Percentiles rank a stretch among this genome's conserved stretches.
Conservation (phyloP, 2,329 filamentous ascomycete species). For the Calonectria crousiana region DNA sequence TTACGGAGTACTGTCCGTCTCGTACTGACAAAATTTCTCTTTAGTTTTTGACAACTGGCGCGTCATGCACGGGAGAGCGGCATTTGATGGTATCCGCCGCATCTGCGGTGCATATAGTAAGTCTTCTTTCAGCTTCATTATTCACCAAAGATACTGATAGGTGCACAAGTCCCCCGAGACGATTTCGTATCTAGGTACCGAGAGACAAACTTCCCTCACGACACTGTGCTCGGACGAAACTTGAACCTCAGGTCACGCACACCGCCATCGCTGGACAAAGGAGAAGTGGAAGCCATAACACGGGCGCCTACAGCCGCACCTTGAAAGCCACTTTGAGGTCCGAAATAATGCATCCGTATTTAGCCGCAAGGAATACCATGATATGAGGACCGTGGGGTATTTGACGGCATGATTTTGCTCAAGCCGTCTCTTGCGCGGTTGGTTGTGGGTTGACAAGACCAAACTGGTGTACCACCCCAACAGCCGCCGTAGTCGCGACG, state of each 20-base stretch:
- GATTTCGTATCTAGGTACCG: slow-evolving; percentile 84
- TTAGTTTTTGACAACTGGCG: slow-evolving; percentile 97
- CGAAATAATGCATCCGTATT: background rate
- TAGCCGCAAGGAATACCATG: background rate
- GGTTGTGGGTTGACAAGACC: background rate
- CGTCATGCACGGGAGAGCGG: slow-evolving; percentile 86
- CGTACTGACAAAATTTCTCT: slow-evolving; percentile 28
- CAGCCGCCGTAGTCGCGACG: background rate
- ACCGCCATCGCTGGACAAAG: slow-evolving; percentile 8
- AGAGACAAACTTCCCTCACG: slow-evolving; percentile 73
- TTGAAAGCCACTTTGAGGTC: background rate
- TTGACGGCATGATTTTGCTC: background rate
- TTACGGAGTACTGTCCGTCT: background rate
- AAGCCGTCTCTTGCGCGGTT: background rate
- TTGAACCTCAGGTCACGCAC: slow-evolving; percentile 43
- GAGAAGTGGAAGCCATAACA: slow-evolving; percentile 12
- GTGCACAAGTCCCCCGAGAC: slow-evolving; percentile 75
- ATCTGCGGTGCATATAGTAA: slow-evolving; percentile 93
- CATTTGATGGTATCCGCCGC: slow-evolving; percentile 85
- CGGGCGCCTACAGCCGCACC: slow-evolving; percentile 1
- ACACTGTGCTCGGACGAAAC: slow-evolving; percentile 56
- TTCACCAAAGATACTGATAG: background rate
- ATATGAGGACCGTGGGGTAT: background rate
- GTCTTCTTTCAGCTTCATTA: slow-evolving; percentile 48
- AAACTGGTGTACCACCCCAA: background rate